phyloP scores from a whole-genome alignment of 148 eudicot species.

The Agrostemma githago region DNA sequence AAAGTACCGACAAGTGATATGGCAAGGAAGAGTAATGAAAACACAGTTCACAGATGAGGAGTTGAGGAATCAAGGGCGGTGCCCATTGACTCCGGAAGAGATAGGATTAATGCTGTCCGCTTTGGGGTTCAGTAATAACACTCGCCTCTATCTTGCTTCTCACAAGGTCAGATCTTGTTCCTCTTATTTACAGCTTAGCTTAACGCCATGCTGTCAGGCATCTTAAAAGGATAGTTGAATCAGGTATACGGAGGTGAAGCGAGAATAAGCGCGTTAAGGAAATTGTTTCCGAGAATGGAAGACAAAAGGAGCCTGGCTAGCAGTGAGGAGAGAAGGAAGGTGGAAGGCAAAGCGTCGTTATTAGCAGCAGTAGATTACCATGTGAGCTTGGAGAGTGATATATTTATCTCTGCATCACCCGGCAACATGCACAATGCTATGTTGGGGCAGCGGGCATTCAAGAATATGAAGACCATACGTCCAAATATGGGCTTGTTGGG shows the following conservation, averaged over 20 bases:
- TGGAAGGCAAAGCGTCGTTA: conserved; percentile 86
- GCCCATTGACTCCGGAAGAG: conserved; percentile 98
- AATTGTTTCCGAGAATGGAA: conserved; percentile 82
- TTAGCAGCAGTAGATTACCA: conserved; percentile 93
- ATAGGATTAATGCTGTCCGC: conserved; percentile 80
- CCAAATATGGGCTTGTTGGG: conserved; percentile 80
- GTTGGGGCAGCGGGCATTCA: conserved; percentile 82
- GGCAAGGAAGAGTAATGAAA: conserved; percentile 97
- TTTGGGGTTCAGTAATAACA: conserved; percentile 71
- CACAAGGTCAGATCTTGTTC: conserved; percentile 58
- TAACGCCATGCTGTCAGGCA: background rate
- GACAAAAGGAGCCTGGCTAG: conserved; percentile 83
- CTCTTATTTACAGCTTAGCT: background rate
- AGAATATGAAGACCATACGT: conserved; percentile 75
- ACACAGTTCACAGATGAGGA: conserved; percentile 86
- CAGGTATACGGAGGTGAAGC: conserved; percentile 92
- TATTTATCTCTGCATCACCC: conserved; percentile 96
- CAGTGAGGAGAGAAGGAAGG: conserved; percentile 49
- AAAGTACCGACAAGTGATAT: conserved; percentile 79
- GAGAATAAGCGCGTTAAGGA: conserved; percentile 64
- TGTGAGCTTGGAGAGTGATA: conserved; percentile 87
- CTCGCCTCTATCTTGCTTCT: conserved; percentile 94
- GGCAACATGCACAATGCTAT: conserved; percentile 99
- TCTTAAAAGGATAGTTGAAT: background rate
- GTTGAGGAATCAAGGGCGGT: conserved; percentile 87